A percentile compares a stretch with the other conserved stretches of the same genome.
Conservation (phyloP, 2,329 filamentous ascomycete species). For the Pseudogymnoascus sp. region DNA sequence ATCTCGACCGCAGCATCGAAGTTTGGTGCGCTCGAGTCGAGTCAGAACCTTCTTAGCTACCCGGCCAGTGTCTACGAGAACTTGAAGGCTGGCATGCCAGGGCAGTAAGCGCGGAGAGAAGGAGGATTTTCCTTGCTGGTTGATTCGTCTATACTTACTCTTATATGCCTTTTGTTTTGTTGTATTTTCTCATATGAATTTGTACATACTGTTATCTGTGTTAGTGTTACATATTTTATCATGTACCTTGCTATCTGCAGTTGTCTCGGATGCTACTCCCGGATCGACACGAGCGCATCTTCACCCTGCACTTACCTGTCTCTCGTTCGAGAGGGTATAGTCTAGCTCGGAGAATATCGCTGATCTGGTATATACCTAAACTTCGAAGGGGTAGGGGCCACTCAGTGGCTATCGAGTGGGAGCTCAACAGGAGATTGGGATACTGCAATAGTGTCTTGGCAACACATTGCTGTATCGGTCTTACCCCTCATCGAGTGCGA, state of each 20-base stretch:
- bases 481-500: too few relatives aligned
- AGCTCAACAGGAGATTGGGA: too few relatives aligned
- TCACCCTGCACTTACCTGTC: background rate
- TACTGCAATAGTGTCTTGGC: background rate
- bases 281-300: background rate
- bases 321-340: too few relatives aligned
- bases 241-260: background rate
- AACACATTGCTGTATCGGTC: too few relatives aligned
- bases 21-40: conserved; percentile 38
- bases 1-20: conserved; percentile 41
- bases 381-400: too few relatives aligned
- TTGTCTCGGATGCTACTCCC: background rate
- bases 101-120: conserved; percentile 10
- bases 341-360: too few relatives aligned
- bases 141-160: conserved; percentile 2
- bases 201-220: conserved; percentile 44
- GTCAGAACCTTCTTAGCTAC: conserved; percentile 45
- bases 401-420: too few relatives aligned
- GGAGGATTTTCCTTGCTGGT: background rate
- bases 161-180: background rate
- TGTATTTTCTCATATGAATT: conserved; percentile 24
- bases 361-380: too few relatives aligned
- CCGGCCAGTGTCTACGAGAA: conserved; percentile 50
- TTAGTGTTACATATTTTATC: background rate
- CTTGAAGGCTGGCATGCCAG: conserved; percentile 34